Base-by-base conservation (phyloP, 192 early-diverging fungal species). In the Gaertneriomyces sp. region DNA sequence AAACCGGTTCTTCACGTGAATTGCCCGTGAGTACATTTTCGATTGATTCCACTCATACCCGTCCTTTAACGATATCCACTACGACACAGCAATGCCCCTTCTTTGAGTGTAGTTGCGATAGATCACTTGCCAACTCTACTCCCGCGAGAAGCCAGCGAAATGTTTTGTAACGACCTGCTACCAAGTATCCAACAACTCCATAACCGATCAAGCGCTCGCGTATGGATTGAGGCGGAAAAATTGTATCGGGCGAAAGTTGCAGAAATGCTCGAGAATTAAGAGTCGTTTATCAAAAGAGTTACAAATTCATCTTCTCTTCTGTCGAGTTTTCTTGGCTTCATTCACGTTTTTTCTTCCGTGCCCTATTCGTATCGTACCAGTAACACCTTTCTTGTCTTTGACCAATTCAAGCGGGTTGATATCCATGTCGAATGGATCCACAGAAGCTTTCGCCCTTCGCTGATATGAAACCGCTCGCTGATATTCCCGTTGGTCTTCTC, bases 111-210 rank as follows among this genome's bases (percentile, higher is more conserved):
- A 33, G 87, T 93, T 72, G 90, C 94, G 8, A 98, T 98, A 64
- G 96, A 98, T 76, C 96, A 98, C 69, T 80, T 98, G 71, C 96
- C 96, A 19, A 91, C 91, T 7, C 86, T 98, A 69, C 74, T 98
- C 53, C 94, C 96, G 40, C 85, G 94, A 56, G 96, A 98, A 74
- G 83, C 90, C 5, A 90, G 88, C 45, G 92, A 98, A 66, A 80
- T 85, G 69, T 98, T 96, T 77, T 86, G 85, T 56, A 63, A 68
- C 56, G 93, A 98, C 76, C 70, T 98, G 60, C 74, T 96, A 66
- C 93, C 94, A 12, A 88, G 85, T 7, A 82, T 98, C 60, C 79
- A 91, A 51, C 82, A 57, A 19, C 69, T 85, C n/a, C 19, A 42
- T 10, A 59, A 82, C n/a, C 81, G 92, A 56, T 54, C 78, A 19